Evolutionary conservation across 1,284 basidiomycete species (phyloP).

Genomic region (Papiliotrema fonsecae): DNA sequence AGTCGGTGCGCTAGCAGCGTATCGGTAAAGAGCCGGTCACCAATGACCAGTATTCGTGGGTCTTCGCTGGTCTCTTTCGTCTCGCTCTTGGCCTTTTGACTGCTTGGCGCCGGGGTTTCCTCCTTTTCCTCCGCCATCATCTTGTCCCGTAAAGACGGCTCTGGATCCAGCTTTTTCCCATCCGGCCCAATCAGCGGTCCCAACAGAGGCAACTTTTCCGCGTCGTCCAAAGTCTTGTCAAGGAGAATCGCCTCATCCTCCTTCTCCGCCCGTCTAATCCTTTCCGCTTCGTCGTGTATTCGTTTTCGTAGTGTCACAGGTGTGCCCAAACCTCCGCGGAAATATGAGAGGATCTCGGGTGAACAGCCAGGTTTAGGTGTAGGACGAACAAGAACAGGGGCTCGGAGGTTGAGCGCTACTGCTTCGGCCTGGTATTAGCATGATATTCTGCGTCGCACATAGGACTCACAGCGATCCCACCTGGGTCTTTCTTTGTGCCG

Average conservation of each 20-base stretch:
- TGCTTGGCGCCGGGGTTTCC: background rate
- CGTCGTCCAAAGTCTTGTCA: slow-evolving; percentile 16
- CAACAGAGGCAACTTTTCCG: slow-evolving; percentile 34
- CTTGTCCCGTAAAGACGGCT: background rate
- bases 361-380: slow-evolving; percentile 77
- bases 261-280: slow-evolving; percentile 5
- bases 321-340: slow-evolving; percentile 31
- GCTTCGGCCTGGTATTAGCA: slow-evolving; percentile 65
- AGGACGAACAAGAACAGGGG: slow-evolving; percentile 74
- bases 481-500: slow-evolving; percentile 72
- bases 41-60: slow-evolving; percentile 66
- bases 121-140: slow-evolving; percentile 13
- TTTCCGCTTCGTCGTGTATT: slow-evolving; percentile 3
- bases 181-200: slow-evolving; percentile 14
- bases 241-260: slow-evolving; percentile 28
- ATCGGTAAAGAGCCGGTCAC: slow-evolving; percentile 88
- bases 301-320: slow-evolving; percentile 16
- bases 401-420: slow-evolving; percentile 68
- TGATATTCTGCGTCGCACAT: background rate
- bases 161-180: background rate
- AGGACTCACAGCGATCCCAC: slow-evolving; percentile 64
- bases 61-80: slow-evolving; percentile 37
- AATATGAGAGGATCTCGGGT: slow-evolving; percentile 60
- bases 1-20: slow-evolving; percentile 74
- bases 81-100: background rate